A percentile compares a stretch with the other conserved stretches of the same genome.
These are phyloP conservation scores for Pseudogymnoascus sp. DNA, from an alignment of 2,329 filamentous ascomycete genomes.

Conservation along the genomic window DNA sequence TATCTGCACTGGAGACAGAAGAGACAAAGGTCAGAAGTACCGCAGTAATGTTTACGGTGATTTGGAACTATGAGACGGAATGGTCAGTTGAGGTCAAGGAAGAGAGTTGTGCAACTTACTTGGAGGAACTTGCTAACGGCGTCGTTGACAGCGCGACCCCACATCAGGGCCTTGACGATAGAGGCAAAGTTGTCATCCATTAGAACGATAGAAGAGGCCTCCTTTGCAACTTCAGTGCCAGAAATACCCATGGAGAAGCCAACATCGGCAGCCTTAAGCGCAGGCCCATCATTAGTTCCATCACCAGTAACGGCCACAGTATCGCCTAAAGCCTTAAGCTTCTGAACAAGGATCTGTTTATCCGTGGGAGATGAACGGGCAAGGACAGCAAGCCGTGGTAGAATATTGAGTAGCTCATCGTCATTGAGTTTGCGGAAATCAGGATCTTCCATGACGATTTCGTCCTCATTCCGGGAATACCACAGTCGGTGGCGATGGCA, in stretches of 20 bases:
- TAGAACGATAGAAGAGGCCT: conserved; percentile 65
- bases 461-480: conserved; percentile 56
- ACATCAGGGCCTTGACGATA: conserved; percentile 77
- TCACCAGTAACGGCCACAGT: conserved; percentile 79
- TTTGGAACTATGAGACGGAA: conserved; percentile 44
- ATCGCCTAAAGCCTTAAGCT: conserved; percentile 64
- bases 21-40: conserved; percentile 59
- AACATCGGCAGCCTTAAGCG: conserved; percentile 72
- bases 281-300: conserved; percentile 76
- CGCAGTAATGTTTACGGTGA: conserved; percentile 65
- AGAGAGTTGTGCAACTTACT: conserved; percentile 9
- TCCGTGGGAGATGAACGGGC: conserved; percentile 70
- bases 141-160: conserved; percentile 72
- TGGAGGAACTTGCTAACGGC: conserved; percentile 67
- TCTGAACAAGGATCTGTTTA: conserved; percentile 65
- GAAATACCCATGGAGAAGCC: conserved; percentile 83
- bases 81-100: conserved; percentile 15
- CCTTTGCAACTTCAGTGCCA: conserved; percentile 47
- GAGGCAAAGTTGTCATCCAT: conserved; percentile 85
- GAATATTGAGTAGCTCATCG: conserved; percentile 57
- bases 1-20: conserved; percentile 48
- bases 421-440: conserved; percentile 66
- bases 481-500: conserved; percentile 72
- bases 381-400: conserved; percentile 63
- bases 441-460: conserved; percentile 70